phyloP scores from a whole-genome alignment of 2,329 filamentous ascomycete species.

The Chaetomium globosum region DNA sequence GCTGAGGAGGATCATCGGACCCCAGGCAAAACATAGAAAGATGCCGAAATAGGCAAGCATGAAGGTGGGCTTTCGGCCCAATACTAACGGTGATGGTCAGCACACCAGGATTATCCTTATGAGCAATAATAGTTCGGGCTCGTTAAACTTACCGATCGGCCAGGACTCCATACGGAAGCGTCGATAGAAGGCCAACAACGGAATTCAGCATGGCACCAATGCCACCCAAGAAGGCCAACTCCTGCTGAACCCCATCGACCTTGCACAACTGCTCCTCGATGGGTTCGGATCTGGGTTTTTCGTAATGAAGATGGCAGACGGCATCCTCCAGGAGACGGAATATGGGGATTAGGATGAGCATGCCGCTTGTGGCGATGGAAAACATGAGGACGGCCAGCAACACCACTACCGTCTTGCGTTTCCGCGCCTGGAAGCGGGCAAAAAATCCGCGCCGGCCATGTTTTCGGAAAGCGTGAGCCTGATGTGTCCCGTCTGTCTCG shows the following conservation, averaged over 20 bases:
- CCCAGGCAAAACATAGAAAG: constrained; percentile 30
- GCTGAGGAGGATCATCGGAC: constrained; percentile 26
- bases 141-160: constrained; percentile 30
- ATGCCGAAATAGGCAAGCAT: constrained; percentile 31
- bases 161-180: constrained; percentile 34
- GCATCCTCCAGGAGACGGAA: constrained; percentile 36
- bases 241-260: constrained; percentile 31
- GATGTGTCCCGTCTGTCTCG: not conserved
- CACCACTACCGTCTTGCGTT: constrained; percentile 26
- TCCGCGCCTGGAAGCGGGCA: constrained; percentile 27
- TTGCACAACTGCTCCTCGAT: constrained; percentile 35
- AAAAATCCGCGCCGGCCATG: not conserved
- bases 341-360: constrained; percentile 33
- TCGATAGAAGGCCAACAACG: constrained; percentile 27
- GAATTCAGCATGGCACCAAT: constrained; percentile 27
- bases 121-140: not conserved
- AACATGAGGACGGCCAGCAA: constrained; percentile 32
- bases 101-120: not conserved
- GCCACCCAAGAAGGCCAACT: constrained; percentile 33
- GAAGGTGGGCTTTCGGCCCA: constrained; percentile 33
- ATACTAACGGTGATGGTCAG: constrained; percentile 26
- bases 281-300: constrained; percentile 26
- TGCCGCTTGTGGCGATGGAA: constrained; percentile 29
- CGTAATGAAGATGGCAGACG: constrained; percentile 32
- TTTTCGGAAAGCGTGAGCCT: not conserved